phyloP scores from a whole-genome alignment of 805 yeast genomes.

The Suhomyces sp. region DNA sequence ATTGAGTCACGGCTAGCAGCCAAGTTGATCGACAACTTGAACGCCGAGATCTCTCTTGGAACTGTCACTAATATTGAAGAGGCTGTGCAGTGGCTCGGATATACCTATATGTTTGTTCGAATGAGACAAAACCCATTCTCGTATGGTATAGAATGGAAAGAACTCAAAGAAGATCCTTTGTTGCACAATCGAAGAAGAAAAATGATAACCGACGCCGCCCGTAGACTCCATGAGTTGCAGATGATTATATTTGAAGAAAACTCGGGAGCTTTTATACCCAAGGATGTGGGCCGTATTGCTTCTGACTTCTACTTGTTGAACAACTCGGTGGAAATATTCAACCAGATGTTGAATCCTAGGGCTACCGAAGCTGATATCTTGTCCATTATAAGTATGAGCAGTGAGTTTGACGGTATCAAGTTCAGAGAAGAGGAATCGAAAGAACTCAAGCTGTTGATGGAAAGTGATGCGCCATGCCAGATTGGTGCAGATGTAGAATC shows the following conservation, averaged over 20 bases:
- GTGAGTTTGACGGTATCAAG: conserved; percentile 88
- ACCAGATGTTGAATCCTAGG: conserved; percentile 73
- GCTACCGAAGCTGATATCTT: conserved; percentile 92
- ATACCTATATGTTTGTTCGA: conserved; percentile 88
- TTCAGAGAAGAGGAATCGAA: conserved; percentile 81
- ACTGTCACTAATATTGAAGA: conserved; percentile 93
- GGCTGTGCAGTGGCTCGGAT: conserved; percentile 97
- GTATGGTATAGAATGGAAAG: conserved; percentile 88
- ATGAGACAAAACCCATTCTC: conserved; percentile 93
- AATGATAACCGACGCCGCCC: conserved; percentile 77
- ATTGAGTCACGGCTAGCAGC: conserved; percentile 81
- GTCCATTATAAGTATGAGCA: conserved; percentile 85
- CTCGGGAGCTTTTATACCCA: conserved; percentile 73
- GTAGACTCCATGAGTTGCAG: conserved; percentile 78
- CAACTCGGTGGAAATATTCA: conserved; percentile 85
- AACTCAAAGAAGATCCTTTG: conserved; percentile 77
- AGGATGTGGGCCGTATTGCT: conserved; percentile 91
- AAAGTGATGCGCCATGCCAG: conserved; percentile 66
- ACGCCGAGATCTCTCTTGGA: conserved; percentile 95
- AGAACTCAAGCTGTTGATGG: conserved; percentile 64
- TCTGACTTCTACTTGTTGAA: conserved; percentile 87
- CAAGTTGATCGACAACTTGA: conserved; percentile 84
- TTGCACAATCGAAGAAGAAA: conserved; percentile 69
- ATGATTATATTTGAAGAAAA: conserved; percentile 92
- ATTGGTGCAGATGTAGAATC: conserved; percentile 73